These are phyloP conservation scores for Tuber borchii DNA, from an alignment of 495 filamentous ascomycete genomes.

Conservation along the genomic window DNA sequence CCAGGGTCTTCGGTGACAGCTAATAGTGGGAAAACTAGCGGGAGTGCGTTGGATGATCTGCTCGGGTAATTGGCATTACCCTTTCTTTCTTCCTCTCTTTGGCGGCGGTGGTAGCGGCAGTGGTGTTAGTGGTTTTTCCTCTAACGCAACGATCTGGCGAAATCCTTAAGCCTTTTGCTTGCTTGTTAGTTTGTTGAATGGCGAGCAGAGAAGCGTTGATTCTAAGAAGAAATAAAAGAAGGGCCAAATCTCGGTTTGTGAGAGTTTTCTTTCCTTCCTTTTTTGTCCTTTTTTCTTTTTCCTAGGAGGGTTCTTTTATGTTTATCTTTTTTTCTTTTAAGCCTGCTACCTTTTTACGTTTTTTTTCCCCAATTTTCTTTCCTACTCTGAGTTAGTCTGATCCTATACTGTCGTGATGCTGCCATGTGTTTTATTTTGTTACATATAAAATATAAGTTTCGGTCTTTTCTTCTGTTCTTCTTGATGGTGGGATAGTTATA, in stretches of 20 bases:
- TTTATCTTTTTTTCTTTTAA: background rate
- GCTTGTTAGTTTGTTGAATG: background rate
- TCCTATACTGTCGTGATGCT: background rate
- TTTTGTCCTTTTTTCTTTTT: background rate
- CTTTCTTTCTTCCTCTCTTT: constrained; percentile 15
- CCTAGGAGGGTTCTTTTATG: background rate
- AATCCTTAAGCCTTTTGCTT: background rate
- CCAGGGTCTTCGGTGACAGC: constrained; percentile 41
- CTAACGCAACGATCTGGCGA: background rate
- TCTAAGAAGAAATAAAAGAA: background rate
- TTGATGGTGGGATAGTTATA: background rate
- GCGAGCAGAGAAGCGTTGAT: background rate
- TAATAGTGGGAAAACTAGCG: constrained; percentile 40
- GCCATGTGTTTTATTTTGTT: background rate
- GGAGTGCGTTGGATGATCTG: constrained; percentile 57
- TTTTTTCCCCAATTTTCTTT: background rate
- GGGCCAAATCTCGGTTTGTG: background rate
- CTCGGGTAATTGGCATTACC: constrained; percentile 49
- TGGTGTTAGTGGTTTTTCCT: constrained; percentile 7
- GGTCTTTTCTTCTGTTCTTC: background rate
- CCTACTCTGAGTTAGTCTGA: background rate
- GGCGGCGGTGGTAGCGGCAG: constrained; percentile 10
- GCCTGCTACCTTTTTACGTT: no score
- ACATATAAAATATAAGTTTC: background rate
- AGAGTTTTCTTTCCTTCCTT: background rate